Percentiles rank a stretch among this genome's conserved stretches.
phyloP scores from a whole-genome alignment of 805 yeast genomes.

The Yamadazyma kitorensis region DNA sequence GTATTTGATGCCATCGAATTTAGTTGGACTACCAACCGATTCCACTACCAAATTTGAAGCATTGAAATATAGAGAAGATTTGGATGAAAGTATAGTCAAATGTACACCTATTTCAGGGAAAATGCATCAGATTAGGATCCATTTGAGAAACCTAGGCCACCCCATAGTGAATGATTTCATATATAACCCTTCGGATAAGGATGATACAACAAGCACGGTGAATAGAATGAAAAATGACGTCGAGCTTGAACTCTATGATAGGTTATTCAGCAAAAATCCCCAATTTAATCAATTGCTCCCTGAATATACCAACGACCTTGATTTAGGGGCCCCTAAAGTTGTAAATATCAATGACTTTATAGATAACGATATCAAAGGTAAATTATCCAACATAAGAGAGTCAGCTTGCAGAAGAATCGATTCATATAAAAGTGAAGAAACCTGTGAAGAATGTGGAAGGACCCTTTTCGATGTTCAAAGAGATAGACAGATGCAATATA shows the following conservation, averaged over 20 bases:
- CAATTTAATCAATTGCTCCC: background rate
- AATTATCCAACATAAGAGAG: conserved; percentile 21
- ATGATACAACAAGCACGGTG: too few relatives aligned
- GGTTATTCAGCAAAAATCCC: conserved; percentile 13
- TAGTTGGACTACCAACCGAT: conserved; percentile 20
- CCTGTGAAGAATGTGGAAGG: conserved; percentile 34
- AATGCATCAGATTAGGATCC: conserved; percentile 58
- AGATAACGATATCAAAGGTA: conserved; percentile 4
- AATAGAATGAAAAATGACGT: conserved; percentile 18
- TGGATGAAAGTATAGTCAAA: conserved; percentile 41
- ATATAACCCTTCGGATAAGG: conserved; percentile 24
- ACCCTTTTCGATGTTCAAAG: conserved; percentile 28
- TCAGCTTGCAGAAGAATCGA: conserved; percentile 23
- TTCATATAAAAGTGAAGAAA: conserved; percentile 22
- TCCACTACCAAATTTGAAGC: conserved; percentile 33
- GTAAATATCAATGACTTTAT: conserved; percentile 4
- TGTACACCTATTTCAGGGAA: conserved; percentile 53
- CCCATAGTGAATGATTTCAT: conserved; percentile 82
- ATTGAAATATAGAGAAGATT: conserved; percentile 23
- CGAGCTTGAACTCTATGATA: conserved; percentile 23
- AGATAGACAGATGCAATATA: conserved; percentile 19
- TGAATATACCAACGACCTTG: conserved; percentile 1
- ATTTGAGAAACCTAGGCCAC: conserved; percentile 57
- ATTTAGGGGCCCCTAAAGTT: too few relatives aligned
- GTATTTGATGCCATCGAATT: conserved; percentile 30